Conservation (phyloP, 2,329 filamentous ascomycete genomes). For the Scedosporium boydii region DNA sequence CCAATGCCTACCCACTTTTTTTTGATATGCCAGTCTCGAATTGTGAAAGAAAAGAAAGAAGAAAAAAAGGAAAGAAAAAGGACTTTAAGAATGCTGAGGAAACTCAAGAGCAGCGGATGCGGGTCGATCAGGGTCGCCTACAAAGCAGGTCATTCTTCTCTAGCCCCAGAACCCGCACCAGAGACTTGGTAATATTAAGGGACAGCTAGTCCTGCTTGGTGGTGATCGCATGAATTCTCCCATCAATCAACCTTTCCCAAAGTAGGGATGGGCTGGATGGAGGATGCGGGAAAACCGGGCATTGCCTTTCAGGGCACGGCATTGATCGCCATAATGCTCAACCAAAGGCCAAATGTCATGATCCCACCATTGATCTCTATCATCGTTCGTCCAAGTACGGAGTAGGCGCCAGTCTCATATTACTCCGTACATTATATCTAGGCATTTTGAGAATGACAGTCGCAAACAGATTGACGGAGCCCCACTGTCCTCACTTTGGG, state of each 20-base stretch:
- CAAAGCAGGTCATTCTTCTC: not conserved
- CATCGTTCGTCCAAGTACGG: not conserved
- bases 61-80: not conserved
- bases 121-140: not conserved
- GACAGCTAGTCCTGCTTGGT: no score
- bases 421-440: not conserved
- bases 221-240: not conserved
- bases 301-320: not conserved
- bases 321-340: conserved; percentile 4
- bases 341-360: not conserved
- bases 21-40: not conserved
- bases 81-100: not conserved
- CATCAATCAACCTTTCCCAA: not conserved
- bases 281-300: not conserved
- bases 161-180: not conserved
- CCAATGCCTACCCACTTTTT: not conserved
- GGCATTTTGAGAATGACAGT: not conserved
- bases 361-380: not conserved
- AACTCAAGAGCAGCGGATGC: not conserved
- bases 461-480: not conserved
- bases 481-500: not conserved
- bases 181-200: not conserved
- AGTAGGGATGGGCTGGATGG: not conserved
- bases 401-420: not conserved
- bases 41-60: no score